These are phyloP conservation scores for Tagetes patula DNA, from an alignment of 129 eudicot species.

Conservation along the genomic window DNA sequence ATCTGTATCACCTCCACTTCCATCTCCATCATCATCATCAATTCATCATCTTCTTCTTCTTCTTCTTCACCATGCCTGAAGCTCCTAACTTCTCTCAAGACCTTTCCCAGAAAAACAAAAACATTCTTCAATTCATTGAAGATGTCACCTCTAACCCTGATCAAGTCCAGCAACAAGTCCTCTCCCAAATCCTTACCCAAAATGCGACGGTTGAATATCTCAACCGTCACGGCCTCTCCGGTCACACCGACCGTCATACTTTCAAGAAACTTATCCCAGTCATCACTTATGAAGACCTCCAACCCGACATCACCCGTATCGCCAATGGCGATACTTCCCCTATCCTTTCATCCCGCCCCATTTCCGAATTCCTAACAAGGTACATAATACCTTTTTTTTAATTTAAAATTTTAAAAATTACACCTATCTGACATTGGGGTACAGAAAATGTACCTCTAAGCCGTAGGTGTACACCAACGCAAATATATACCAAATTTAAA, in stretches of 20 bases:
- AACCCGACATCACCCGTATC: conserved; percentile 57
- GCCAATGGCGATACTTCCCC: conserved; percentile 79
- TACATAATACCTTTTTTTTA: not conserved
- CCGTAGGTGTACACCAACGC: too few relatives aligned
- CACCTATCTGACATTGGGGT: too few relatives aligned
- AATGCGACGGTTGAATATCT: conserved; percentile 67
- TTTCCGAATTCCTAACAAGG: conserved; percentile 81
- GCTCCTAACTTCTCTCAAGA: conserved; percentile 35
- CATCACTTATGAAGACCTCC: conserved; percentile 63
- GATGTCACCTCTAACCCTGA: conserved; percentile 63
- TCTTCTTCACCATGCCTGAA: conserved; percentile 53
- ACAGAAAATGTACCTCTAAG: too few relatives aligned
- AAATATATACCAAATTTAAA: too few relatives aligned
- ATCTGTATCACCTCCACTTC: not conserved
- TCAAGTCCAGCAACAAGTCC: conserved; percentile 54
- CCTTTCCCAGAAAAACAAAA: conserved; percentile 49
- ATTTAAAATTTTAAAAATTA: too few relatives aligned
- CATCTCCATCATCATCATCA: not conserved
- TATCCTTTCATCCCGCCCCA: conserved; percentile 67
- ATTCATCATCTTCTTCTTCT: not conserved
- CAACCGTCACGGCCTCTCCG: conserved; percentile 49
- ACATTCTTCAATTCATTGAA: conserved; percentile 60
- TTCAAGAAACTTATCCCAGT: conserved; percentile 72
- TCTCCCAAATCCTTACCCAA: conserved; percentile 59
- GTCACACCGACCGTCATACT: conserved; percentile 47